phyloP scores from a whole-genome alignment of 1,139 yeast species.

The Hansenula sp. region DNA sequence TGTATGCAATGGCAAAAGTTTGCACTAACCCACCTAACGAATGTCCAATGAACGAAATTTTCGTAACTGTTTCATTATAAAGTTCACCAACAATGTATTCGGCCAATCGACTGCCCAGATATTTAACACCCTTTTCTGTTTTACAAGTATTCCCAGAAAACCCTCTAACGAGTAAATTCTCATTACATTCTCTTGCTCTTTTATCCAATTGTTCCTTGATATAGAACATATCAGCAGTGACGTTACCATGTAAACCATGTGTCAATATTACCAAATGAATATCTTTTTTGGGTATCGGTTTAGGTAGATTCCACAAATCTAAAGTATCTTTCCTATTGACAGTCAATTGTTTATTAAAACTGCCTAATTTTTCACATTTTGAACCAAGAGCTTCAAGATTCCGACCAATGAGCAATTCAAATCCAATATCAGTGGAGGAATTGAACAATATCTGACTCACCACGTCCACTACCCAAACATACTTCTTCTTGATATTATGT shows the following conservation, averaged over 20 bases:
- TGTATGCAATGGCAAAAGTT: slow-evolving; percentile 85
- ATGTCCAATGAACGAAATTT: slow-evolving; percentile 86
- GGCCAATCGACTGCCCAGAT: slow-evolving; percentile 79
- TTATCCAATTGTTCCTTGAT: slow-evolving; percentile 76
- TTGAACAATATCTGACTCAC: slow-evolving; percentile 81
- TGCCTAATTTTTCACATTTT: slow-evolving; percentile 18
- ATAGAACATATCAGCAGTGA: slow-evolving; percentile 84
- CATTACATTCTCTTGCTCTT: slow-evolving; percentile 40
- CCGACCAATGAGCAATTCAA: slow-evolving; percentile 62
- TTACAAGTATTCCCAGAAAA: slow-evolving; percentile 80
- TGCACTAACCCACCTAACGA: slow-evolving; percentile 92
- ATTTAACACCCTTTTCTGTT: slow-evolving; percentile 88
- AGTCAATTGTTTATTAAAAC: slow-evolving; percentile 25
- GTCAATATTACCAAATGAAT: slow-evolving; percentile 76
- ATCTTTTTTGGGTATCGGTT: slow-evolving; percentile 43
- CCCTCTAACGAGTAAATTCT: slow-evolving; percentile 74
- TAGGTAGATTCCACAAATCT: slow-evolving; percentile 70
- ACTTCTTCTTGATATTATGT: slow-evolving; percentile 40
- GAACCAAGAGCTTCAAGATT: slow-evolving; percentile 36
- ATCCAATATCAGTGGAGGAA: slow-evolving; percentile 61
- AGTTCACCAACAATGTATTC: slow-evolving; percentile 67
- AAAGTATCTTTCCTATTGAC: slow-evolving; percentile 58
- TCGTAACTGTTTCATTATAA: slow-evolving; percentile 40
- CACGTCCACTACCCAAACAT: slow-evolving; percentile 84
- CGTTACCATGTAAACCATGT: slow-evolving; percentile 91